phyloP scores from a whole-genome alignment of 2,329 filamentous ascomycete genomes.

The Hypoxylon sp. region DNA sequence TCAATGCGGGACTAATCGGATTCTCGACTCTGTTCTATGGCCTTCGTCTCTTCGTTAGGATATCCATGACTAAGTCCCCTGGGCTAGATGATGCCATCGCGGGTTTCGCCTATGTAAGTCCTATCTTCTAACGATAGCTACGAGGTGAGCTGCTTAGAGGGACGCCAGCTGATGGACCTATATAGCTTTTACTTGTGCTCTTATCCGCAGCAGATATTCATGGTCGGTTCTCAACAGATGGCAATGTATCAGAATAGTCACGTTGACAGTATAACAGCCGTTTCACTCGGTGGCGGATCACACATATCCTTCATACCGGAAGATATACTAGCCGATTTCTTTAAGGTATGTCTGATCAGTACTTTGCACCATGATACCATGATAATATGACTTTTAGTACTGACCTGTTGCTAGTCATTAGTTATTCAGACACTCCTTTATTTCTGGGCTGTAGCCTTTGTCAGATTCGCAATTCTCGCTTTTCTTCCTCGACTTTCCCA shows the following conservation, averaged over 20 bases:
- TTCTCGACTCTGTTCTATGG: slow-evolving; percentile 52
- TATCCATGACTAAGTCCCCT: slow-evolving; percentile 52
- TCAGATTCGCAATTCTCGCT: slow-evolving; percentile 55
- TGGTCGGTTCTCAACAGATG: slow-evolving; percentile 17
- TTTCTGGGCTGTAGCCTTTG: slow-evolving; percentile 54
- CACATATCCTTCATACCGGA: slow-evolving; percentile 41
- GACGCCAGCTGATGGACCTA: slow-evolving; percentile 13
- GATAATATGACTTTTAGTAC: slow-evolving; percentile 13
- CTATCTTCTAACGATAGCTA: not conserved
- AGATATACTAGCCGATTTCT: slow-evolving; percentile 39
- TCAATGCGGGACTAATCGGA: slow-evolving; percentile 61
- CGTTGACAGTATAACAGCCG: slow-evolving; percentile 31
- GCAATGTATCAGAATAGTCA: not conserved
- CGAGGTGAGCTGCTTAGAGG: not conserved
- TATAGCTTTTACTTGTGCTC: slow-evolving; percentile 41
- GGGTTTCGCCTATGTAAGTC: slow-evolving; percentile 48
- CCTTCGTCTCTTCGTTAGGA: slow-evolving; percentile 51
- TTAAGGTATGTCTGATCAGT: slow-evolving; percentile 29
- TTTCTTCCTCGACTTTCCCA: slow-evolving; percentile 56
- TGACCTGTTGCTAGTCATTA: slow-evolving; percentile 42
- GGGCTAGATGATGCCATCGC: slow-evolving; percentile 54
- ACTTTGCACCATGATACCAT: not conserved
- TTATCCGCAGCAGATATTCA: slow-evolving; percentile 47
- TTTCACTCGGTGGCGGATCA: slow-evolving; percentile 47
- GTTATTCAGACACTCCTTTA: slow-evolving; percentile 49